These are phyloP conservation scores for Xanthoceras sorbifolium DNA, from an alignment of 345 rosid species.

Conservation along the genomic window DNA sequence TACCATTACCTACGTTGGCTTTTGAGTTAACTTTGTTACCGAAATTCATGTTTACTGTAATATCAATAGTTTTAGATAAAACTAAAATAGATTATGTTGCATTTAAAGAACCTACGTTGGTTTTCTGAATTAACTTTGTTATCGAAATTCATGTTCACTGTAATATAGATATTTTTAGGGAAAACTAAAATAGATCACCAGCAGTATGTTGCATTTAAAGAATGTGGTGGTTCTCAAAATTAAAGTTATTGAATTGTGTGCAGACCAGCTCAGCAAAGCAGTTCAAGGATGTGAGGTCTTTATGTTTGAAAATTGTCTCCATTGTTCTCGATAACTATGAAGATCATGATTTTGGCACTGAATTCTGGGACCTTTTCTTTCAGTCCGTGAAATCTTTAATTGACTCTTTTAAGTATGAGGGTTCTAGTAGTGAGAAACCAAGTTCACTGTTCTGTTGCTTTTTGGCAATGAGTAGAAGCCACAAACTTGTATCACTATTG, in stretches of 20 bases:
- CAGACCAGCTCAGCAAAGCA: constrained; percentile 62
- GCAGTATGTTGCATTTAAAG: neutral
- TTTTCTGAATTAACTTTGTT: neutral
- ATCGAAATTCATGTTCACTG: neutral
- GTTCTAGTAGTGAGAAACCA: constrained; percentile 93
- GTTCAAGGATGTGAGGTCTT: constrained; percentile 76
- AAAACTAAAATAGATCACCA: neutral
- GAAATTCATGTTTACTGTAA: neutral
- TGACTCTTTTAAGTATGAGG: constrained; percentile 78
- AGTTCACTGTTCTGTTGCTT: constrained; percentile 90
- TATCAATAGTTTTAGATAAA: neutral
- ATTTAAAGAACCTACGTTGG: neutral
- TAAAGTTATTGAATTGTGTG: constrained; percentile 26
- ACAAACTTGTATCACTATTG: constrained; percentile 56
- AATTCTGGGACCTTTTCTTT: constrained; percentile 90
- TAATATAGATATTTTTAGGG: neutral
- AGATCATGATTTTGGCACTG: constrained; percentile 68
- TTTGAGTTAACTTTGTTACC: neutral
- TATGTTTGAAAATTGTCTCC: constrained; percentile 74
- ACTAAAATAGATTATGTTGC: neutral
- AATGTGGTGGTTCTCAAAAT: constrained; percentile 1
- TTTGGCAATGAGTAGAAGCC: constrained; percentile 88
- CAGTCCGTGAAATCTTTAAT: constrained; percentile 66
- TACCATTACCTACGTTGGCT: neutral
- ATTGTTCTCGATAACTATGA: constrained; percentile 74